phyloP scores from a whole-genome alignment of 176 grass and related monocot genomes.

The Eragrostis nindensis region DNA sequence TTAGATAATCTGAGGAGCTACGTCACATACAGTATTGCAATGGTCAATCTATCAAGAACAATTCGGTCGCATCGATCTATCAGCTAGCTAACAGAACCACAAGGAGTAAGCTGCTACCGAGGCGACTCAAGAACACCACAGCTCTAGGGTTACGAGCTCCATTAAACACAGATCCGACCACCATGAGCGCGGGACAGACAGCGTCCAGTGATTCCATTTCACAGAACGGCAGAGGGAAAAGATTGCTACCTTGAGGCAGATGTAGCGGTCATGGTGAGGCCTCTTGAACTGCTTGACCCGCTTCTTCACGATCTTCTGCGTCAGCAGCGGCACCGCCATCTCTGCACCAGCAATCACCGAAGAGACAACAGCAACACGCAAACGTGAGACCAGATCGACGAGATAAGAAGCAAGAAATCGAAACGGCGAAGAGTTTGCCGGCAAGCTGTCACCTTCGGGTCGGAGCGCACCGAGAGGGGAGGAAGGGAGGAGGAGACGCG shows the following conservation, averaged over 20 bases:
- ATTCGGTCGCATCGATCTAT: neutral
- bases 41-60: neutral
- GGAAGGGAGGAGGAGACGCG: neutral
- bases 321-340: conserved; percentile 85
- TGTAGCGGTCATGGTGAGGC: conserved; percentile 80
- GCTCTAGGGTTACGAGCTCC: neutral
- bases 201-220: neutral
- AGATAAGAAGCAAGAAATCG: neutral
- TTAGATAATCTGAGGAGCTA: too few relatives aligned
- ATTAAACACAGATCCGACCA: neutral
- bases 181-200: neutral
- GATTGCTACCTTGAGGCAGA: conserved; percentile 57
- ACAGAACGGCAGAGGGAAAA: neutral
- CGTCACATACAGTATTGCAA: neutral
- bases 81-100: neutral
- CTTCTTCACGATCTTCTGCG: conserved; percentile 91
- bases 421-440: neutral
- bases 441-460: conserved; percentile 13
- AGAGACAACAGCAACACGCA: neutral
- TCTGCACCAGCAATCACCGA: neutral
- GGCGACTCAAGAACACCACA: neutral
- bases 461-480: neutral
- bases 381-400: neutral
- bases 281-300: conserved; percentile 83
- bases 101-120: neutral